A percentile compares a stretch with the other conserved stretches of the same genome.
These are phyloP conservation scores for Mycoemilia scoparia DNA, from an alignment of 192 early-diverging fungal species.

Conservation along the genomic window DNA sequence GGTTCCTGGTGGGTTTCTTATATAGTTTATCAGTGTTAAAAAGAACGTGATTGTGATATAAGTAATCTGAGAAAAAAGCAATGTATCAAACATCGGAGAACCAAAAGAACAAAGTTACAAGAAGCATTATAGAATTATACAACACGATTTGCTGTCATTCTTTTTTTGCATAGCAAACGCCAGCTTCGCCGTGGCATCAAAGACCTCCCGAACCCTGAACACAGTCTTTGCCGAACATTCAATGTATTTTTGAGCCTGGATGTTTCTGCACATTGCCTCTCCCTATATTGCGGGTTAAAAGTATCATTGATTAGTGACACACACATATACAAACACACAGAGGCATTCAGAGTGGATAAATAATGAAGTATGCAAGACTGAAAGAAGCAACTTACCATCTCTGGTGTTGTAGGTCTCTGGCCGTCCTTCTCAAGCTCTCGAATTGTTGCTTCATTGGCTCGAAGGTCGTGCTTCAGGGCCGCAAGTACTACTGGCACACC, in stretches of 20 bases:
- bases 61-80: too few relatives aligned
- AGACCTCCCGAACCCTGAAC: conserved; percentile 26
- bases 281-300: conserved; percentile 39
- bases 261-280: conserved; percentile 37
- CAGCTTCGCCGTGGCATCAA: conserved; percentile 41
- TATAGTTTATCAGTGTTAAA: too few relatives aligned
- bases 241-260: conserved; percentile 61
- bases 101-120: too few relatives aligned
- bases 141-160: conserved; percentile 7
- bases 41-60: too few relatives aligned
- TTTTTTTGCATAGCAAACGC: conserved; percentile 14
- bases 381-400: conserved; percentile 29
- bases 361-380: conserved; percentile 6
- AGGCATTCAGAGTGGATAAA: conserved; percentile 7
- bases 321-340: conserved; percentile 9
- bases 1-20: too few relatives aligned
- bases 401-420: conserved; percentile 22
- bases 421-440: conserved; percentile 18
- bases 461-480: conserved; percentile 30
- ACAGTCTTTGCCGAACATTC: conserved; percentile 55
- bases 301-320: conserved; percentile 4
- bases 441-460: conserved; percentile 14
- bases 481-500: conserved; percentile 11
- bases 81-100: too few relatives aligned
- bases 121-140: conserved; percentile 14